Conservation (phyloP, 495 filamentous ascomycete species). For the Trichoderma virens region DNA sequence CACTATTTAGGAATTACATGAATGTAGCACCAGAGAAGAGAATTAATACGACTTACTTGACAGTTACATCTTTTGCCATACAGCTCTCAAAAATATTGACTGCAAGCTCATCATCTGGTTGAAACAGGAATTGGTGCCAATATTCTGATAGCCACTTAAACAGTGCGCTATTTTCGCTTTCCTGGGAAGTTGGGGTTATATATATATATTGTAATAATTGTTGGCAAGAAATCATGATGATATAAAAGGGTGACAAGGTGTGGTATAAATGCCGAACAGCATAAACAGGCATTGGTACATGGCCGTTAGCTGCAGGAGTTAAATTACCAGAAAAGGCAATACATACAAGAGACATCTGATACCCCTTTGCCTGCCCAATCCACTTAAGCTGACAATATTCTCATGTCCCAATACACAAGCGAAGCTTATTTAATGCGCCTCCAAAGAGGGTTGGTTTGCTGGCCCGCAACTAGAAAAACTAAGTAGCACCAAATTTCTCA, state of each 20-base stretch:
- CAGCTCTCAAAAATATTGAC: background rate
- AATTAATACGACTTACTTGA: background rate
- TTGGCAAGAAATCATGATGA: background rate
- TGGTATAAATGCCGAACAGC: no score
- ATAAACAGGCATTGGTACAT: no score
- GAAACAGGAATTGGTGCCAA: background rate
- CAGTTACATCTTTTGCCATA: background rate
- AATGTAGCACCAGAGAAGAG: background rate
- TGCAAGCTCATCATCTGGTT: background rate
- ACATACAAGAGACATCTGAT: no score
- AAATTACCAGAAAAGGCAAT: no score
- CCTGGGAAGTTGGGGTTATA: background rate
- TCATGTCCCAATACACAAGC: no score
- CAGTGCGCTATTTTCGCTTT: background rate
- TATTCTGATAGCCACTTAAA: background rate
- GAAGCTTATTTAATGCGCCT: no score
- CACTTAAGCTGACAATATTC: no score
- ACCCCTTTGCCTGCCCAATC: no score
- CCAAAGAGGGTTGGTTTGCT: no score
- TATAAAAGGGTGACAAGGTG: background rate
- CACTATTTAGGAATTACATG: background rate
- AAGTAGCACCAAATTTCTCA: no score
- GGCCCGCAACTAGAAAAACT: no score
- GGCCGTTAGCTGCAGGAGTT: no score
- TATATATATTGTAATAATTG: background rate